phyloP scores from a whole-genome alignment of 495 filamentous ascomycete species.

The Antarctomyces pellizariae region DNA sequence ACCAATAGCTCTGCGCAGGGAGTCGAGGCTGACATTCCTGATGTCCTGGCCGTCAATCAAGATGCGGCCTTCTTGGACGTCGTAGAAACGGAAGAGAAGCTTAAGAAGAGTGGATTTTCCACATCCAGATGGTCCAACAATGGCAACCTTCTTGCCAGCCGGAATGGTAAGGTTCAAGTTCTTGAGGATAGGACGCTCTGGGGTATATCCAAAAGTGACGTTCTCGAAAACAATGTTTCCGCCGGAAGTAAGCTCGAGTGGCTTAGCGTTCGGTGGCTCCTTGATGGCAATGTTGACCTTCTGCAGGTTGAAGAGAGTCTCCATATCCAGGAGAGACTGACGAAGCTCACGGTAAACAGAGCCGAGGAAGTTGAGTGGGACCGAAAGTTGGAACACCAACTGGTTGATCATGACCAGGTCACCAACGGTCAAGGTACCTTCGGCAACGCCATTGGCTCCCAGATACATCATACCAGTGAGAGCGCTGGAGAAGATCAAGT shows the following conservation, averaged over 20 bases:
- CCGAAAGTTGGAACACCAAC: slow-evolving; percentile 90
- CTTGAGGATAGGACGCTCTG: slow-evolving; percentile 66
- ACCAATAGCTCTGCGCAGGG: slow-evolving; percentile 65
- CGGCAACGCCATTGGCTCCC: slow-evolving; percentile 67
- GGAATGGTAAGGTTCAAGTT: slow-evolving; percentile 76
- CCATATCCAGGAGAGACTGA: slow-evolving; percentile 92
- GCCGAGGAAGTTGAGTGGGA: slow-evolving; percentile 88
- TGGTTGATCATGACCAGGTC: slow-evolving; percentile 98
- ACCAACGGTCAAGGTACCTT: slow-evolving; percentile 66
- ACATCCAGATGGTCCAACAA: slow-evolving; percentile 87
- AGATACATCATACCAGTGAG: slow-evolving; percentile 98
- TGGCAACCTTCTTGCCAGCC: slow-evolving; percentile 82
- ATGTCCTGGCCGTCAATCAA: slow-evolving; percentile 87
- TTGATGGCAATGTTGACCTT: slow-evolving; percentile 83
- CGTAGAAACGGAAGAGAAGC: slow-evolving; percentile 84
- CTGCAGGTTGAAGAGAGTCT: slow-evolving; percentile 95
- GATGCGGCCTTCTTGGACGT: slow-evolving; percentile 69
- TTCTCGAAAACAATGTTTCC: slow-evolving; percentile 89
- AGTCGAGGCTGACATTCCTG: slow-evolving; percentile 57
- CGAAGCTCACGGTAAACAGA: slow-evolving; percentile 88
- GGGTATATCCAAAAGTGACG: slow-evolving; percentile 80
- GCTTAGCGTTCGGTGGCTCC: slow-evolving; percentile 46
- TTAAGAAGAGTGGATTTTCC: slow-evolving; percentile 87
- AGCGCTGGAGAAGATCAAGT: slow-evolving; percentile 86
- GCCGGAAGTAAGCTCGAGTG: slow-evolving; percentile 44